Evolutionary conservation across 129 eudicot species (phyloP), one percentile per base, ranked within the genome.

Genomic region (Lactuca saligna): DNA sequence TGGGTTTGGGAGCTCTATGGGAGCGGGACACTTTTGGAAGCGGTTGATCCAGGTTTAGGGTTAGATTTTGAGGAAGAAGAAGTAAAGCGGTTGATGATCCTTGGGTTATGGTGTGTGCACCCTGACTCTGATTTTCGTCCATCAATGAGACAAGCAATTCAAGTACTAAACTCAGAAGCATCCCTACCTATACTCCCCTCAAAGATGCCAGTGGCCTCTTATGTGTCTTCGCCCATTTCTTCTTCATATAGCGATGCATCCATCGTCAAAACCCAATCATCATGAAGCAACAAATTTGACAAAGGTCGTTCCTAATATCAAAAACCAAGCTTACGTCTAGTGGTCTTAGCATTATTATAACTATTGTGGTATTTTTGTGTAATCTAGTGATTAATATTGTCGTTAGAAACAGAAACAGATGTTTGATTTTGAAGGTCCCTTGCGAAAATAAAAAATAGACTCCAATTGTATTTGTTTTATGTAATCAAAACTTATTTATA

Each of bases 21-120:
- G 64, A 66, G n/a, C 0, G 79, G 73, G 33, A 50, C 41, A 37
- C 66, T 85, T 58, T 6, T 73, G 2, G 83, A 82, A 65, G 87
- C 85, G 34, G 82, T 11, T 0, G 91, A 85, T 49, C 81, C 76
- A 0, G 44, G 49, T 65, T 57, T 82, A 2, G 61, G 63, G 4
- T 42, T 11, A 7, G 75, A 70, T 20, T 77, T 59, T 46, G 60
- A 70, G 3, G 78, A 57, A 68, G 51, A 71, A 8, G 73, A 82
- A 55, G 68, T 82, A 38, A 62, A 71, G 49, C 44, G 65, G 7
- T 51, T 86, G 66, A 77, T 86, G 80, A 66, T 74, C 4, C 75
- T 86, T 2, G 87, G 88, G 57, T 72, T 86, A 32, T 85, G 86
- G 91, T 85, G 91, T 20, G 87, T 84, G 12, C 81, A 85, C 50